Base-by-base conservation (phyloP, 768 basidiomycete genomes). In the Hericium rajendrae region DNA sequence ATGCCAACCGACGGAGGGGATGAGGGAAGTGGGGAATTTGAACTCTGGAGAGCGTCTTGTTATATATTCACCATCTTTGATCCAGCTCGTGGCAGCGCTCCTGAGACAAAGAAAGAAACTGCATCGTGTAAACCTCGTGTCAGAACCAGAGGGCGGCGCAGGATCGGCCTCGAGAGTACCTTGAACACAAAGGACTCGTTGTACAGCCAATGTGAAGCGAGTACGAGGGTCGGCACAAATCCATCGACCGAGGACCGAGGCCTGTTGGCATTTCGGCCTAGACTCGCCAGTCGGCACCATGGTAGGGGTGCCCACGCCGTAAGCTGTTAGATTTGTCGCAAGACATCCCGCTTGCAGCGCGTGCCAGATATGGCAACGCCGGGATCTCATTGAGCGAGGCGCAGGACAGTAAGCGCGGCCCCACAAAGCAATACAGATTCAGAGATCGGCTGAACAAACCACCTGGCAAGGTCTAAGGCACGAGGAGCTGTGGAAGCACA, bases 121-220 rank as follows among this genome's bases (percentile, higher is more conserved):
- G 54, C 54, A 54, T 10, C 41, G 38, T 54, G 54, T 41, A 18
- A 11, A 41, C 18, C 54, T 16, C 54, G 32, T 54, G 54, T 54
- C 13, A 11, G 38, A 54, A 43, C 28, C 20, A 20, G 54, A 54
- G 24, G 24, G 41, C 28, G 40, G 54, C 54, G 38, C 40, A 26
- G n/a, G 54, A 54, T 54, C 54, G 38, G 26, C 52, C 32, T 32
- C 32, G 32, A 32, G 32, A 32, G 32, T 32, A 43, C 40, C 54
- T 41, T 11, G 20, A 26, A 54, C 54, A 54, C 54, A 54, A 24
- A 39, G 22, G 20, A 39, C 32, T 37, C 54, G 40, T 38, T 22
- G 22, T 1, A 37, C 43, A 32, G 52, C 32, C 52, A 53, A 53
- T 18, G 52, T 53, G 52, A 53, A 53, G 52, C 52, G 38, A 16